Base-by-base conservation (phyloP, 495 filamentous ascomycete genomes). In the Aspergillus biplanus region DNA sequence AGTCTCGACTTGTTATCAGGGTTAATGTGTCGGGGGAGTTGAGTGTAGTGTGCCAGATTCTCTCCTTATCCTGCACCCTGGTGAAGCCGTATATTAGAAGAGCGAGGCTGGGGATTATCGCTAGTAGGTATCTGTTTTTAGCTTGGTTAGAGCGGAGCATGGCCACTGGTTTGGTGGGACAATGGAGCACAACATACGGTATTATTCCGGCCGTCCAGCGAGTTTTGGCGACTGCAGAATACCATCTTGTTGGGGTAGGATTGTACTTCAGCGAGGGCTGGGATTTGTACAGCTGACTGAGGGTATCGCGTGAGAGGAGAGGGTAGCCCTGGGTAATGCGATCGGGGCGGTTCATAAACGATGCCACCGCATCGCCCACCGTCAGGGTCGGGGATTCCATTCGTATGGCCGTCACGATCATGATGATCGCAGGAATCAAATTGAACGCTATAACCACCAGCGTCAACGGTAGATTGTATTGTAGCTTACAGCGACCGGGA, bases 41-140 rank as follows among this genome's bases (percentile, higher is more conserved):
- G 39, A 59, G 56, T 37, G 31, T 18, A n/a, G 50, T 49, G 33
- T 16, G 33, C 63, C 81, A 85, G 60, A 56, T 47, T 16, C 13
- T 12, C 34, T 52, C 31, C 13, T 33, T 52, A 11, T 21, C 9
- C 18, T 64, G 50, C 8, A 1, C 16, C n/a, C 16, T 6, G n/a
- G 15, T 34, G 4, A 60, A 21, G 1, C 33, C 35, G 48, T 52
- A 39, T 3, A 50, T 13, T 0, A 50, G 48, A 33, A 39, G 52
- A 18, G 52, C 7, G 5, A 60, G 11, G 27, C 11, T 32, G 7
- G 27, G 11, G 33, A 16, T 16, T 34, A 54, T 54, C 7, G 32
- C 15, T 33, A 39, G 32, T 5, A 53, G 15, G 34, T 16, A 52
- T 54, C 52, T 27, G 2, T 27, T 27, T 27, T 54, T 18, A n/a